Evolutionary conservation across 768 basidiomycete species (phyloP).

Genomic region (Leccinum broughii): DNA sequence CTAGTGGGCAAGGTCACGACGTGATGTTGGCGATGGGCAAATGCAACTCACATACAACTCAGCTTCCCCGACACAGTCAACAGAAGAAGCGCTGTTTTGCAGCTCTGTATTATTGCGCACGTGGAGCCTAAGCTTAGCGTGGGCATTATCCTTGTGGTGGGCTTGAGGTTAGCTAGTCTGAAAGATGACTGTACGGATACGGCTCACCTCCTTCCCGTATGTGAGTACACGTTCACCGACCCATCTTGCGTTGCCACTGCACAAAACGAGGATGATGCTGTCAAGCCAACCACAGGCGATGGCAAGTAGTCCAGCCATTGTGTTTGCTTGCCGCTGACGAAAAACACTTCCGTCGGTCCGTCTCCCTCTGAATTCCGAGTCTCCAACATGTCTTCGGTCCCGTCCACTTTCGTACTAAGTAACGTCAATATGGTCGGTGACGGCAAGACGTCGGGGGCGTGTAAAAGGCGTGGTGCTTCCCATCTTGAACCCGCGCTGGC

Average conservation of each 20-base stretch:
- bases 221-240: conserved; percentile 79
- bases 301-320: conserved; percentile 92
- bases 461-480: conserved; percentile 22
- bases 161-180: conserved; percentile 3
- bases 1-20: conserved; percentile 40
- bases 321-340: conserved; percentile 62
- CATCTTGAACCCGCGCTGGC: conserved; percentile 18
- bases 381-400: conserved; percentile 69
- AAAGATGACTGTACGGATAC: not conserved
- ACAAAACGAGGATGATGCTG: conserved; percentile 64
- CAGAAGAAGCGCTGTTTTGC: conserved; percentile 63
- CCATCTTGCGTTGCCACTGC: conserved; percentile 83
- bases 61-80: conserved; percentile 72
- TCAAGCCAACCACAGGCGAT: conserved; percentile 64
- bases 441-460: conserved; percentile 32
- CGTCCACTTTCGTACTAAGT: conserved; percentile 60
- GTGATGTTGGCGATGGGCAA: not conserved
- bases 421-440: conserved; percentile 62
- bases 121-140: conserved; percentile 71
- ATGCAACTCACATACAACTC: conserved; percentile 64
- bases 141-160: conserved; percentile 64
- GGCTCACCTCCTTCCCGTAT: conserved; percentile 76
- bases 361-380: conserved; percentile 72
- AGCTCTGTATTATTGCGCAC: conserved; percentile 66
- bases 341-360: conserved; percentile 66